Percentiles rank a stretch among this genome's conserved stretches.
Evolutionary conservation across 2,329 filamentous ascomycete species (phyloP).

Genomic region (Penicillium sclerotigenum): DNA sequence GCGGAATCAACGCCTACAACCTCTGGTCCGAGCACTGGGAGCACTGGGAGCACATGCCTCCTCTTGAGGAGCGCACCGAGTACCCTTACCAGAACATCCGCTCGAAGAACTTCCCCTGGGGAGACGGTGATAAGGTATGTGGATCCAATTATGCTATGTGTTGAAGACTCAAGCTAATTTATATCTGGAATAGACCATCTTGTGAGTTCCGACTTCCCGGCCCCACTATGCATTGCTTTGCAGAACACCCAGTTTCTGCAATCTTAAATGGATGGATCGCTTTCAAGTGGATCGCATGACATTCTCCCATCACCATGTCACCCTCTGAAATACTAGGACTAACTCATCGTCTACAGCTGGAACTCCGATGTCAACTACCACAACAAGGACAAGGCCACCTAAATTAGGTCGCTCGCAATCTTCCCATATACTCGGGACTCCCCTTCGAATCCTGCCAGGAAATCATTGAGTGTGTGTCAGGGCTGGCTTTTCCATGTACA

Average conservation of each 20-base stretch:
- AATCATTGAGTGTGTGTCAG: conserved; percentile 4
- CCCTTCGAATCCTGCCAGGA: conserved; percentile 3
- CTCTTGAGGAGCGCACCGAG: conserved; percentile 85
- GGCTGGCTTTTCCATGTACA: conserved; percentile 29
- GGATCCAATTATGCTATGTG: not conserved
- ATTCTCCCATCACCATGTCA: not conserved
- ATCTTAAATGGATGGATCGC: not conserved
- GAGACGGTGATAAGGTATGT: conserved; percentile 88
- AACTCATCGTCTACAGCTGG: conserved; percentile 62
- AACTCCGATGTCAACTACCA: conserved; percentile 95
- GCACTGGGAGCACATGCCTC: conserved; percentile 81
- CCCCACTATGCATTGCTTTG: not conserved
- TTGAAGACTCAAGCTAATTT: conserved; percentile 4
- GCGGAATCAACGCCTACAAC: conserved; percentile 77
- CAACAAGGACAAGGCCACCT: conserved; percentile 73
- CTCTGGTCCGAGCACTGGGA: conserved; percentile 97
- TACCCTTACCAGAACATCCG: conserved; percentile 99
- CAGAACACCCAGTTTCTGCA: not conserved
- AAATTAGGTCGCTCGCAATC: conserved; percentile 17
- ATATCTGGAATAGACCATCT: conserved; percentile 54
- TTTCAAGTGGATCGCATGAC: not conserved
- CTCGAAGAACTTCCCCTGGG: conserved; percentile 92
- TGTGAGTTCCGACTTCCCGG: conserved; percentile 50
- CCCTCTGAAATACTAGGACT: conserved; percentile 5
- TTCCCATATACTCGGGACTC: not conserved